Evolutionary conservation across 495 filamentous ascomycete species (phyloP), one percentile per base, ranked within the genome.

Genomic region (Terfezia claveryi): DNA sequence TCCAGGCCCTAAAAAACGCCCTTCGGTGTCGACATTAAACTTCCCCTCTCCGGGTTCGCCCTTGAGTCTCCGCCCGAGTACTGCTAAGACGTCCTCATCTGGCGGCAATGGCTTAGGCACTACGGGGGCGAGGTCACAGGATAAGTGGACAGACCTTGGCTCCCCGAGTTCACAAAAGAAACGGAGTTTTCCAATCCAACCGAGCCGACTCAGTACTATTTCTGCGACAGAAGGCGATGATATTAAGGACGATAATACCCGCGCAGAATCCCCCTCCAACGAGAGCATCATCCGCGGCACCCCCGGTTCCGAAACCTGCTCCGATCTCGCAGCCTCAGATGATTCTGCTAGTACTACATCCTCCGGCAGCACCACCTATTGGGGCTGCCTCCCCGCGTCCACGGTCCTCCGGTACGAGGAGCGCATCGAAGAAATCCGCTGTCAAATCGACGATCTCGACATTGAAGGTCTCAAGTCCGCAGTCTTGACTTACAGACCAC

Each of bases 391-490:
- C 27, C 74, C 76, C 17, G 74, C 73, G 17, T 62, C 67, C 6
- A 69, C 78, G 32, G 79, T 88, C 0, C 66, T 74, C 36, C 63
- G 69, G 52, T 87, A 91, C 64, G 83, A 88, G 62, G 69, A 67
- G 38, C 75, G 89, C 32, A 74, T 93, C 23, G 82, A 89, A 38
- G 77, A 81, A 54, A 94, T 98, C 58, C 71, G 71, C 20, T 76
- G 79, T 51, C 81, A 78, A 52, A 77, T 95, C 72, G 84, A 89
- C 20, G 74, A 76, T 46, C 70, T 98, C 50, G 78, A 87, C 54
- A 74, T 98, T 50, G 87, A 94, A 58, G 87, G 92, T 60, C 78
- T 96, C 61, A 95, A 95, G 70, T 76, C 74, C 51, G 85, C 87
- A 66, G 84, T 96, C 58, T 71, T 93, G 55, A 82, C 20, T 55